Conservation (phyloP, 2,329 filamentous ascomycete species). For the Arthrobotrys megalospora region DNA sequence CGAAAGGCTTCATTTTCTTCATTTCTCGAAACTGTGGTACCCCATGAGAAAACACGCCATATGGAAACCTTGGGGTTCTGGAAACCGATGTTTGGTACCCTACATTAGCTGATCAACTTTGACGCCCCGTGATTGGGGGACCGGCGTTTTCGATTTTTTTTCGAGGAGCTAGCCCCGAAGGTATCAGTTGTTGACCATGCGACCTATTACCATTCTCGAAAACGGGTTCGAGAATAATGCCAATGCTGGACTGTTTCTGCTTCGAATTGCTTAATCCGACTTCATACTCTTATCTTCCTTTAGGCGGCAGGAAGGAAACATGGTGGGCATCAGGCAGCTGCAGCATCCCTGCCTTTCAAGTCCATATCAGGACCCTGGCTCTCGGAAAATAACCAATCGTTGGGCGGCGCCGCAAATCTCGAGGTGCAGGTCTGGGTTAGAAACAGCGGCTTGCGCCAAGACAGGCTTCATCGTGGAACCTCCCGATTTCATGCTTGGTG, state of each 20-base stretch:
- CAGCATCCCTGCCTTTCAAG: conserved; percentile 40
- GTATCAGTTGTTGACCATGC: conserved; percentile 26
- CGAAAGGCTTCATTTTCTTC: conserved; percentile 50
- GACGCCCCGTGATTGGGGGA: conserved; percentile 21
- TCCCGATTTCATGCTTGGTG: conserved; percentile 47
- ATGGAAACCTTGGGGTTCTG: background rate
- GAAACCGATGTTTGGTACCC: conserved; percentile 7
- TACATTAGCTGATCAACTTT: conserved; percentile 30
- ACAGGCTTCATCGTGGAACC: conserved; percentile 55
- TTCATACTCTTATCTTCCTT: conserved; percentile 54
- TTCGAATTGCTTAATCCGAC: conserved; percentile 58
- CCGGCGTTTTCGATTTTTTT: conserved; percentile 23
- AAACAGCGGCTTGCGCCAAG: conserved; percentile 42
- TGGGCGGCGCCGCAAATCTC: conserved; percentile 2
- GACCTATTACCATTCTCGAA: conserved; percentile 50
- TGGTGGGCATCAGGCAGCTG: conserved; percentile 58
- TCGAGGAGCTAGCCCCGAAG: conserved; percentile 2
- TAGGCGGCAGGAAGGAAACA: conserved; percentile 59
- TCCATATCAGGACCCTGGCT: conserved; percentile 49
- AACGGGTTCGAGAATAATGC: conserved; percentile 50
- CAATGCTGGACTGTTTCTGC: conserved; percentile 34
- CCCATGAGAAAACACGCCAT: background rate
- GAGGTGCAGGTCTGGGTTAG: conserved; percentile 48
- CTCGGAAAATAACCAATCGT: conserved; percentile 56
- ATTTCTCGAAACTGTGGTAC: conserved; percentile 48